These are phyloP conservation scores for Boletellus ananas DNA, from an alignment of 768 basidiomycete genomes.

Conservation along the genomic window DNA sequence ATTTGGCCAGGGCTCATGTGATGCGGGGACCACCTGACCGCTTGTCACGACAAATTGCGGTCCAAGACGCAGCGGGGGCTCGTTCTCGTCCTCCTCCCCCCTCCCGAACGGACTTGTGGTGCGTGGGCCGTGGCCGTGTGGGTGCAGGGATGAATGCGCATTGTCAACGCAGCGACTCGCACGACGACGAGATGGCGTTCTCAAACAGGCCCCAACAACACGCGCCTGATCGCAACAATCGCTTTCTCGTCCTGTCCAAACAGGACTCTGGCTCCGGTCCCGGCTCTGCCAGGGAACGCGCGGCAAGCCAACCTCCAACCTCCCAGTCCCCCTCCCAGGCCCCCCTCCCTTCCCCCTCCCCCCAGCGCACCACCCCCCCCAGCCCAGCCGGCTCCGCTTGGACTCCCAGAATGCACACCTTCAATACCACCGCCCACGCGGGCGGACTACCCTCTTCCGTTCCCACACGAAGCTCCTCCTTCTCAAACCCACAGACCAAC, in stretches of 20 bases:
- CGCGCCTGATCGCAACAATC: slow-evolving; percentile 49
- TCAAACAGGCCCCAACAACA: slow-evolving; percentile 31
- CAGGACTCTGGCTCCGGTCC: too few relatives aligned
- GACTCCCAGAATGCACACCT: slow-evolving; percentile 41
- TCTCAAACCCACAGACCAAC: slow-evolving; percentile 53
- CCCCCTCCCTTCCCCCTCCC: neutral
- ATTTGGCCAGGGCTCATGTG: too few relatives aligned
- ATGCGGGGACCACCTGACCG: too few relatives aligned
- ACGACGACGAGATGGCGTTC: slow-evolving; percentile 3
- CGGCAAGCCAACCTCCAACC: slow-evolving; percentile 58
- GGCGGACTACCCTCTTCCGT: slow-evolving; percentile 45
- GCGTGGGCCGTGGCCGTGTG: too few relatives aligned
- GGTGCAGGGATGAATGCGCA: too few relatives aligned
- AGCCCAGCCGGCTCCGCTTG: slow-evolving; percentile 29
- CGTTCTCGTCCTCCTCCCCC: too few relatives aligned
- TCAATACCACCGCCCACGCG: slow-evolving; percentile 37
- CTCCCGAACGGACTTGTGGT: too few relatives aligned
- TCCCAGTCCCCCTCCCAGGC: slow-evolving; percentile 3
- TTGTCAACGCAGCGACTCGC: too few relatives aligned
- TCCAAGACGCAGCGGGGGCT: too few relatives aligned
- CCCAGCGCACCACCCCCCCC: neutral
- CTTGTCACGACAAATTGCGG: too few relatives aligned
- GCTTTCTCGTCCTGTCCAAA: slow-evolving; percentile 46
- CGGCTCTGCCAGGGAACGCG: slow-evolving; percentile 54
- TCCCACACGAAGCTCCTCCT: slow-evolving; percentile 66